Conservation (phyloP, 2,329 filamentous ascomycete genomes). For the Trichoderma sp. region DNA sequence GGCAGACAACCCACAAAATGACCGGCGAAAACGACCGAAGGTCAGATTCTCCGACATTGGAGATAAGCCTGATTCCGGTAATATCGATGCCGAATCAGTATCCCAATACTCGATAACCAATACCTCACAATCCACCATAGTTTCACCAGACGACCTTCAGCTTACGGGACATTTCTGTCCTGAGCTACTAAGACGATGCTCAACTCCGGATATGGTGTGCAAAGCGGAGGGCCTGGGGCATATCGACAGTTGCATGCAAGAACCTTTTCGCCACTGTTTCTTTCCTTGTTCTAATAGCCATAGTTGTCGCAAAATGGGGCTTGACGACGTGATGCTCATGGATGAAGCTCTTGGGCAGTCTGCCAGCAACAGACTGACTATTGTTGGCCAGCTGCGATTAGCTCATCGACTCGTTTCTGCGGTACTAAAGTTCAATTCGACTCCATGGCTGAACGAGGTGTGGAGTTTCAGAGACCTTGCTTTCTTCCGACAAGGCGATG, state of each 20-base stretch:
- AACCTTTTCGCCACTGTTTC: neutral
- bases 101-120: neutral
- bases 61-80: neutral
- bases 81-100: neutral
- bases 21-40: neutral
- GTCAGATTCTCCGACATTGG: neutral
- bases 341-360: neutral
- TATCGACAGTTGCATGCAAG: neutral
- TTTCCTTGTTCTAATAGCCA: neutral
- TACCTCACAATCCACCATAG: neutral
- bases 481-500: neutral
- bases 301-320: neutral
- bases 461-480: neutral
- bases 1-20: neutral
- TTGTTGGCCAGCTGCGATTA: neutral
- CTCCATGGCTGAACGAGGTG: neutral
- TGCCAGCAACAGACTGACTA: neutral
- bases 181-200: neutral
- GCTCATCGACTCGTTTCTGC: neutral
- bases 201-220: neutral
- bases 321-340: neutral
- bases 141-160: neutral
- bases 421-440: neutral
- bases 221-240: neutral
- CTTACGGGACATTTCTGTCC: neutral